Conservation (phyloP, 1,284 basidiomycete genomes). For the Gymnopus androsaceus region DNA sequence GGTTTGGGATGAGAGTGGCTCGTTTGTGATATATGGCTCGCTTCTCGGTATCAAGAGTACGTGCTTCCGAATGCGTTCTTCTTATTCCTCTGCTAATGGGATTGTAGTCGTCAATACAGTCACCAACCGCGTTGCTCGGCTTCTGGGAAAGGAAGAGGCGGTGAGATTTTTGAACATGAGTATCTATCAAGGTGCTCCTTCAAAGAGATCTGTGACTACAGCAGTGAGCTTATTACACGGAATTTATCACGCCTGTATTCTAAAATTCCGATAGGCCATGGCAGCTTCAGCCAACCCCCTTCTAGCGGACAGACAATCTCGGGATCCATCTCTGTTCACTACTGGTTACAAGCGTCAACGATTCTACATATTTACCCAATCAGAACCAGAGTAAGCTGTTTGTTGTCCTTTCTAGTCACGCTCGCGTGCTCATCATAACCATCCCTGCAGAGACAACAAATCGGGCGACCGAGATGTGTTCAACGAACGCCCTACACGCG, state of each 20-base stretch:
- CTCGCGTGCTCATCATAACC: neutral
- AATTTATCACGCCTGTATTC: neutral
- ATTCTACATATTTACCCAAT: conserved; percentile 96
- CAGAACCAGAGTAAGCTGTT: conserved; percentile 80
- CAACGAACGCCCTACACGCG: conserved; percentile 96
- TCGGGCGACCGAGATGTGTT: conserved; percentile 94
- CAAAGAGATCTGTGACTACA: conserved; percentile 84
- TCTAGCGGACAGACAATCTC: conserved; percentile 76
- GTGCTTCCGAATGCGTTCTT: conserved; percentile 18
- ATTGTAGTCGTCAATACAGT: conserved; percentile 87
- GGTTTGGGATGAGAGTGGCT: conserved; percentile 96
- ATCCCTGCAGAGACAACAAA: conserved; percentile 82
- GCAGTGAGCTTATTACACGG: conserved; percentile 49
- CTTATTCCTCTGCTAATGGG: neutral
- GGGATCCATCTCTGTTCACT: conserved; percentile 92
- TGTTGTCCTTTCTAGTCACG: conserved; percentile 5
- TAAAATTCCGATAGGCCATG: conserved; percentile 65
- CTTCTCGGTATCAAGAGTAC: conserved; percentile 93
- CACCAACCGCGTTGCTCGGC: conserved; percentile 88
- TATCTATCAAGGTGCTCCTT: conserved; percentile 91
- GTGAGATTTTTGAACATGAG: conserved; percentile 88
- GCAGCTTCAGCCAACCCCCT: conserved; percentile 96
- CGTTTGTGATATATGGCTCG: conserved; percentile 92
- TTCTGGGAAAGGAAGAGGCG: conserved; percentile 94
- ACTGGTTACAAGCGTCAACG: conserved; percentile 91